Conservation (phyloP, 164 flowering plant species). For the Vitis amurensis region DNA sequence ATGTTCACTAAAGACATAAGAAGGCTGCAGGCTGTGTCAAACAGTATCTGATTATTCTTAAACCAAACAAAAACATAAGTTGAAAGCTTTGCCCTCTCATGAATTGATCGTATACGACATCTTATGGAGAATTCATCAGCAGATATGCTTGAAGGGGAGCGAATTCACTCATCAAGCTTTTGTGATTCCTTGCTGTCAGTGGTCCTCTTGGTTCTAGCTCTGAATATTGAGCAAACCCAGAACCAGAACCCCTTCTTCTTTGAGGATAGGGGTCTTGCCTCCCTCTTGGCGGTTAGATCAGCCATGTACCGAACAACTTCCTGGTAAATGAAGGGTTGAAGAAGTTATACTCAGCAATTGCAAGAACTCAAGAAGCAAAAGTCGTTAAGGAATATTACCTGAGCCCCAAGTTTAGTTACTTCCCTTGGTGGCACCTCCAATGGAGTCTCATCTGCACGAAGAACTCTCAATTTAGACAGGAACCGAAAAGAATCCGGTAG, state of each 20-base stretch:
- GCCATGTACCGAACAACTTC: constrained; percentile 65
- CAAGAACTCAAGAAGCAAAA: background rate
- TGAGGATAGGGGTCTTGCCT: constrained; percentile 14
- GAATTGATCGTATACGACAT: too few species aligned
- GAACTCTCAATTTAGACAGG: constrained; percentile 55
- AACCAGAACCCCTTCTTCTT: constrained; percentile 40
- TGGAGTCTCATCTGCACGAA: constrained; percentile 69
- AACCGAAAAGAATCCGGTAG: constrained; percentile 68
- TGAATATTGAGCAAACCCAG: constrained; percentile 28
- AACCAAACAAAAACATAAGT: too few species aligned
- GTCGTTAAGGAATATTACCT: constrained; percentile 34
- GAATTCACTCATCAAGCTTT: too few species aligned
- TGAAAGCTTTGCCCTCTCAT: too few species aligned
- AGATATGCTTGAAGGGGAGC: background rate
- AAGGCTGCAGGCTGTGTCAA: too few species aligned
- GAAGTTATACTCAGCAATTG: background rate
- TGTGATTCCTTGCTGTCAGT: background rate
- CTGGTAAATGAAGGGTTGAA: constrained; percentile 20
- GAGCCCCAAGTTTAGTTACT: constrained; percentile 56
- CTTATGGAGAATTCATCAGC: too few species aligned
- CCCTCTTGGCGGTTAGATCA: constrained; percentile 27
- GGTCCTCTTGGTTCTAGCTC: background rate
- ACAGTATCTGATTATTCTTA: too few species aligned
- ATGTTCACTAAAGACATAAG: too few species aligned
- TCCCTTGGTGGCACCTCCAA: constrained; percentile 69